Evolutionary conservation across 345 rosid species (phyloP).

Genomic region (Populus simonii): DNA sequence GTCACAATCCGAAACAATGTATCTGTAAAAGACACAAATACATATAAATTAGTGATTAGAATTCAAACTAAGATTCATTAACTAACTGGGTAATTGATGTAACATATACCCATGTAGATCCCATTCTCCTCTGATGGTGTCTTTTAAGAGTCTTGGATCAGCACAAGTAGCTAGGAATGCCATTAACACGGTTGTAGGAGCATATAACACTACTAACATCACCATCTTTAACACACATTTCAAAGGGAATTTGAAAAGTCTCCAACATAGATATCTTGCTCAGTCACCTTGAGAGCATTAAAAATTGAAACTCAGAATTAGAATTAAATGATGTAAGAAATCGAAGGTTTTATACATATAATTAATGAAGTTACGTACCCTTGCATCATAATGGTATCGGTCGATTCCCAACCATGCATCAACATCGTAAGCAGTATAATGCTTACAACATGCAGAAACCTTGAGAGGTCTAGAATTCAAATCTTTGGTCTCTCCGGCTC

Average conservation of each 20-base stretch:
- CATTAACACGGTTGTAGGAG: constrained; percentile 44
- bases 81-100: too few species aligned
- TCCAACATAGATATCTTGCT: constrained; percentile 36
- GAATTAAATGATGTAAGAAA: too few species aligned
- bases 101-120: constrained; percentile 42
- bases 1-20: too few species aligned
- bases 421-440: constrained; percentile 39
- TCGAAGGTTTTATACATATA: not conserved
- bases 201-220: constrained; percentile 50
- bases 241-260: constrained; percentile 30
- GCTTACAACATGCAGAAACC: constrained; percentile 47
- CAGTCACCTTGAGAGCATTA: constrained; percentile 17
- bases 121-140: constrained; percentile 46
- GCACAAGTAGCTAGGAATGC: constrained; percentile 39
- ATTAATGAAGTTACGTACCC: constrained; percentile 7
- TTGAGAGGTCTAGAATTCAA: constrained; percentile 37
- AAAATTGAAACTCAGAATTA: not conserved
- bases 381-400: constrained; percentile 27
- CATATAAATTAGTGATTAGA: too few species aligned
- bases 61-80: too few species aligned
- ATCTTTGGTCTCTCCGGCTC: constrained; percentile 11
- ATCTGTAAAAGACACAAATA: too few species aligned
- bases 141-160: constrained; percentile 32
- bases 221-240: constrained; percentile 46
- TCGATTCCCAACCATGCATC: constrained; percentile 40